phyloP scores from a whole-genome alignment of 352 stramenopile species.

The Plasmopara muralis region DNA sequence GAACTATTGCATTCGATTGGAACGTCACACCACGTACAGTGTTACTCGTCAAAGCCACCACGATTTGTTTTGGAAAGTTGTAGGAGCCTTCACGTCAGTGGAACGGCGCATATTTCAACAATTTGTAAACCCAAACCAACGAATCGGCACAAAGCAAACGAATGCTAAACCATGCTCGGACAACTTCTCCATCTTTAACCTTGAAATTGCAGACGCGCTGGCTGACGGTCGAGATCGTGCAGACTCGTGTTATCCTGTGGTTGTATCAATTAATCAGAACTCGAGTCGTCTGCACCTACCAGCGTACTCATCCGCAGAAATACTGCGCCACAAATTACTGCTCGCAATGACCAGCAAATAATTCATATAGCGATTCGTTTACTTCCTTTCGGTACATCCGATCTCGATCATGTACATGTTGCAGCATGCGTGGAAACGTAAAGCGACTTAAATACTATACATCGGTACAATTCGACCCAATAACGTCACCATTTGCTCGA shows the following conservation, averaged over 20 bases:
- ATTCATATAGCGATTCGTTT: conserved; percentile 12
- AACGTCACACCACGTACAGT: conserved; percentile 27
- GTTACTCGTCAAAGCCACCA: conserved; percentile 23
- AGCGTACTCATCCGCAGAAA: conserved; percentile 40
- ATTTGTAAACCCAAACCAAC: conserved; percentile 36
- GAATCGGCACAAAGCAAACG: conserved; percentile 6
- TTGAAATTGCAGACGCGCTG: conserved; percentile 42
- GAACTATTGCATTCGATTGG: conserved; percentile 20
- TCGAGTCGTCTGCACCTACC: conserved; percentile 48
- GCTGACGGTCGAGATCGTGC: conserved; percentile 38
- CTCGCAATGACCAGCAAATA: conserved; percentile 43
- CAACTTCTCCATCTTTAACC: conserved; percentile 15
- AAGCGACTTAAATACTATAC: too few species aligned
- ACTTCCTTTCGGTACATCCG: not conserved
- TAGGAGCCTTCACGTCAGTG: conserved; percentile 34
- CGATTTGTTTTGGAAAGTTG: conserved; percentile 40
- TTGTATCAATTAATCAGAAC: conserved; percentile 23
- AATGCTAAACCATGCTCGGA: not conserved
- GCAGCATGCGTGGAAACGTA: too few species aligned
- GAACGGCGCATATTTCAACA: conserved; percentile 36
- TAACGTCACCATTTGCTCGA: conserved; percentile 14
- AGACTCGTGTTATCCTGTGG: conserved; percentile 55
- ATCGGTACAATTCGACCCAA: not conserved
- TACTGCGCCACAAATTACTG: conserved; percentile 52
- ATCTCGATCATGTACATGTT: too few species aligned